A percentile compares a stretch with the other conserved stretches of the same genome.
These are phyloP conservation scores for Pugionium cornutum DNA, from an alignment of 345 rosid genomes.

Conservation along the genomic window DNA sequence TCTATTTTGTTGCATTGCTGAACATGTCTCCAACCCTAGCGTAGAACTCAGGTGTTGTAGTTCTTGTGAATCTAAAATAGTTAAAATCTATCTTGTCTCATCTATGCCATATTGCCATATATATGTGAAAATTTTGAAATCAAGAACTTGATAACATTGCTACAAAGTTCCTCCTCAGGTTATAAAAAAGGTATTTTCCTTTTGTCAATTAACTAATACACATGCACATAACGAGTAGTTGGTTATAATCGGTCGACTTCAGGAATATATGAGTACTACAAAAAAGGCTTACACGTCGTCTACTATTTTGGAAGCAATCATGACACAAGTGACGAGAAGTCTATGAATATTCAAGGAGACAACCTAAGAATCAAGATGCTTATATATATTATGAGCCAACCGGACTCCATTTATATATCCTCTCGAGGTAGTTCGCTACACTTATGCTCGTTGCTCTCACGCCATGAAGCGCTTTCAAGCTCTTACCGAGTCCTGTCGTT, in stretches of 20 bases:
- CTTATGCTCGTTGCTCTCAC: constrained; percentile 75
- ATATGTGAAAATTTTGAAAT: not conserved
- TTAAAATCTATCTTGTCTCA: not conserved
- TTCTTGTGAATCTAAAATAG: constrained; percentile 45
- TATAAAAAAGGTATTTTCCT: not conserved
- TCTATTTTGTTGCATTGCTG: constrained; percentile 71
- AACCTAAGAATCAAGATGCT: constrained; percentile 71
- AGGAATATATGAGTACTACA: constrained; percentile 18
- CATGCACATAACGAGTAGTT: not conserved
- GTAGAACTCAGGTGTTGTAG: constrained; percentile 68
- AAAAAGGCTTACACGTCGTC: constrained; percentile 77
- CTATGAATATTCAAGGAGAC: constrained; percentile 76
- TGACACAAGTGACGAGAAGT: constrained; percentile 74
- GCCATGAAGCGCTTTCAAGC: constrained; percentile 75
- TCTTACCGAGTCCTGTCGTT: constrained; percentile 46
- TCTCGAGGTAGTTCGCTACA: constrained; percentile 75
- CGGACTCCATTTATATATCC: constrained; percentile 87
- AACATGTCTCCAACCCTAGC: constrained; percentile 76
- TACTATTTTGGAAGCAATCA: constrained; percentile 89
- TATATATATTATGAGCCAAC: constrained; percentile 47
- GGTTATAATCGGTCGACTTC: not conserved
- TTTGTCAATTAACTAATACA: no score
- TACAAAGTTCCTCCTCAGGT: not conserved
- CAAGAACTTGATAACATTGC: not conserved
- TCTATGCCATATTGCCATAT: no score